phyloP scores from a whole-genome alignment of 768 basidiomycete species.

The Lyophyllum semitale region DNA sequence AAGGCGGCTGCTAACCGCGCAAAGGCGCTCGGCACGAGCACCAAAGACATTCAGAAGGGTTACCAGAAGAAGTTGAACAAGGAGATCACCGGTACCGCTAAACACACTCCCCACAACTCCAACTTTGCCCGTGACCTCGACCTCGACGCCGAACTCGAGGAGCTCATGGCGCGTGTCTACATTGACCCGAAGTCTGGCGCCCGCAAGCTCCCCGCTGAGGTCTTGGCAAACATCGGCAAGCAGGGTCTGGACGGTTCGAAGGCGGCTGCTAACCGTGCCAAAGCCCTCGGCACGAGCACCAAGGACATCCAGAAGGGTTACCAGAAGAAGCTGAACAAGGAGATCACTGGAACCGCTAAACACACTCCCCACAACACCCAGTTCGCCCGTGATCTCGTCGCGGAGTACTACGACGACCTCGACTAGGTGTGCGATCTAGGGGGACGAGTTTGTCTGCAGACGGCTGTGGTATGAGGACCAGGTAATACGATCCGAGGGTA shows the following conservation, averaged over 20 bases:
- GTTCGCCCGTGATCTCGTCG: neutral
- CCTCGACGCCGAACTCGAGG: neutral
- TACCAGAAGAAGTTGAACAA: neutral
- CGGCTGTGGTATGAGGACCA: no score
- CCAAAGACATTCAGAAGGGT: neutral
- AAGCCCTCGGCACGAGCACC: neutral
- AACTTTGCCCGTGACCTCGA: neutral
- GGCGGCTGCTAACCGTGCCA: neutral
- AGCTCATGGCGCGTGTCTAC: neutral
- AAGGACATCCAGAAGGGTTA: neutral
- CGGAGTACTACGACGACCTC: no score
- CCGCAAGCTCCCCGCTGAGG: neutral
- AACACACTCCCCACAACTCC: neutral
- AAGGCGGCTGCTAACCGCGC: neutral
- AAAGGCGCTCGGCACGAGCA: neutral
- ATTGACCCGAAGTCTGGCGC: neutral
- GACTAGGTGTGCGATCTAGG: no score
- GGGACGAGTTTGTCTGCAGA: no score
- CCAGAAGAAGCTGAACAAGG: neutral
- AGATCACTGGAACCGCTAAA: neutral
- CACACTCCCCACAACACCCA: neutral
- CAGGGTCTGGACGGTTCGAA: conserved; percentile 1
- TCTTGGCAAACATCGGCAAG: neutral
- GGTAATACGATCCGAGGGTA: no score
- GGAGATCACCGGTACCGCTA: neutral